Conservation (phyloP, 129 eudicot species). For the Smallanthus sonchifolius region DNA sequence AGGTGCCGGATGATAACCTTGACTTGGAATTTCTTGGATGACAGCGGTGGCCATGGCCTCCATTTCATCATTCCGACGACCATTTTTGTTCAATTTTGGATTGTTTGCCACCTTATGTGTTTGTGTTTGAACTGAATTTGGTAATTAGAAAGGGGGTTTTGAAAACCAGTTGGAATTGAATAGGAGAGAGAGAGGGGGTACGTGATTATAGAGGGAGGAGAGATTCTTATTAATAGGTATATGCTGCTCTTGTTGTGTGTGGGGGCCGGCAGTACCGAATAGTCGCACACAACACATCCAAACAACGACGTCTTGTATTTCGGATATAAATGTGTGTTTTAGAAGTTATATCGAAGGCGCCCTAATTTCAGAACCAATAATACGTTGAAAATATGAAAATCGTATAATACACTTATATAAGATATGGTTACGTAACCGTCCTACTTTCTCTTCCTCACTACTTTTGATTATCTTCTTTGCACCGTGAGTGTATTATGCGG, state of each 20-base stretch:
- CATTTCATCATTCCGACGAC: constrained; percentile 76
- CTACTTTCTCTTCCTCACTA: not conserved
- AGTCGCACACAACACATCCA: constrained; percentile 13
- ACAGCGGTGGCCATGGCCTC: constrained; percentile 74
- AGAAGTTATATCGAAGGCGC: no score
- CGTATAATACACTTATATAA: no score
- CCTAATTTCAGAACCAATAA: no score
- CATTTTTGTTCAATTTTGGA: constrained; percentile 21
- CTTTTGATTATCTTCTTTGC: no score
- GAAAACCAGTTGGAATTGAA: constrained; percentile 31
- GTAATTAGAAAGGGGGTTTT: constrained; percentile 20
- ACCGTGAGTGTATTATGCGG: no score
- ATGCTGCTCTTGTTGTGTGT: not conserved
- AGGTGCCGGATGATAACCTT: constrained; percentile 37
- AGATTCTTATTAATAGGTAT: constrained; percentile 23
- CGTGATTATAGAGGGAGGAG: constrained; percentile 23
- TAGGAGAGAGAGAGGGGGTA: constrained; percentile 14
- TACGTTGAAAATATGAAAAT: no score
- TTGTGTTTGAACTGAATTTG: not conserved
- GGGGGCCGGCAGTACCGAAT: constrained; percentile 30
- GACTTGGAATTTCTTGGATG: constrained; percentile 49
- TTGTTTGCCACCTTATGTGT: not conserved
- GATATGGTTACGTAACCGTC: no score
- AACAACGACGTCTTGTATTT: constrained; percentile 15
- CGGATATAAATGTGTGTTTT: not conserved